Percentiles rank a stretch among this genome's conserved stretches.
These are phyloP conservation scores for Xylogone sp. DNA, from an alignment of 2,329 filamentous ascomycete genomes.

Conservation along the genomic window DNA sequence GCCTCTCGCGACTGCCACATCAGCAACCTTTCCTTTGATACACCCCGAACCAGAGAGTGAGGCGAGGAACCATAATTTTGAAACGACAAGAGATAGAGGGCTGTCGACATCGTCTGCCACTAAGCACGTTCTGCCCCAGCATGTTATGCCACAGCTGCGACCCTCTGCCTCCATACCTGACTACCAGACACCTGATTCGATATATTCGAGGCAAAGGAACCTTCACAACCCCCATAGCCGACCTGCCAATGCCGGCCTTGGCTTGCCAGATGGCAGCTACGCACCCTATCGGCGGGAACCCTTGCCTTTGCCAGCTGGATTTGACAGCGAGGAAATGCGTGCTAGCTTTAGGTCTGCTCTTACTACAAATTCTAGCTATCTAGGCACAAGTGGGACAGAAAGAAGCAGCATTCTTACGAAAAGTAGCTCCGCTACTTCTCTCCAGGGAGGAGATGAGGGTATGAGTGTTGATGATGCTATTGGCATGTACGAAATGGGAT, in stretches of 20 bases:
- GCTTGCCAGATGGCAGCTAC: slow-evolving; percentile 22
- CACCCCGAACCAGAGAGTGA: slow-evolving; percentile 17
- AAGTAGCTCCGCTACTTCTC: slow-evolving; percentile 69
- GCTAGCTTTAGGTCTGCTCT: slow-evolving; percentile 57
- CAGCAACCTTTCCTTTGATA: slow-evolving; percentile 17
- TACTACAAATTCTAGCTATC: slow-evolving; percentile 53
- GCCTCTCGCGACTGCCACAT: slow-evolving; percentile 8
- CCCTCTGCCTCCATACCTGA: slow-evolving; percentile 29
- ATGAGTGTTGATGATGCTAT: slow-evolving; percentile 66
- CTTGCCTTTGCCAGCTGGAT: slow-evolving; percentile 15
- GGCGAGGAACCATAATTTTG: slow-evolving; percentile 9
- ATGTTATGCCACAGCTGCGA: slow-evolving; percentile 11
- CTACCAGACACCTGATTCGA: slow-evolving; percentile 24
- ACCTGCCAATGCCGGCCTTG: slow-evolving; percentile 12
- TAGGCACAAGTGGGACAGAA: slow-evolving; percentile 68
- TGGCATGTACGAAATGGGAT: slow-evolving; percentile 64
- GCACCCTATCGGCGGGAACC: slow-evolving; percentile 23
- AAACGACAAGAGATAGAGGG: slow-evolving; percentile 20
- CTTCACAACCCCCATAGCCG: slow-evolving; percentile 17
- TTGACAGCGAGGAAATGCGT: slow-evolving; percentile 38
- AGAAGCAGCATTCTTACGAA: slow-evolving; percentile 80
- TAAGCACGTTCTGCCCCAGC: slow-evolving; percentile 1
- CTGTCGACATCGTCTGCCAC: slow-evolving; percentile 23
- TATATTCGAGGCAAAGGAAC: slow-evolving; percentile 25
- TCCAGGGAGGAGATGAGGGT: slow-evolving; percentile 48